Percentiles rank a stretch among this genome's conserved stretches.
Evolutionary conservation across 2,329 filamentous ascomycete genomes (phyloP).

Genomic region (Thielaviopsis populi): DNA sequence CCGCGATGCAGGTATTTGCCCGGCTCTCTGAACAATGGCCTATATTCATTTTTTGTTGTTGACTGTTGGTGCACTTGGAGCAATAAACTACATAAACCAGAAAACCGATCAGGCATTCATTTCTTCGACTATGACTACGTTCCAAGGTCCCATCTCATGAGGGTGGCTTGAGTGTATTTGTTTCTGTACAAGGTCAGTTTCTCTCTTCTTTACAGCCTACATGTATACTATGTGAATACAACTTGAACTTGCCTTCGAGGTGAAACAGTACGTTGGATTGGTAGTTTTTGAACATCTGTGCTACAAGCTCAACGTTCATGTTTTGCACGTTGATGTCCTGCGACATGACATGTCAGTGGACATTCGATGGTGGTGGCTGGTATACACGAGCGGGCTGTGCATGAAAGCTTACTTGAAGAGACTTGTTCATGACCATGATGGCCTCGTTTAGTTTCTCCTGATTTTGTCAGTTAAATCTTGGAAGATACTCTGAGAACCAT

Average conservation of each 20-base stretch:
- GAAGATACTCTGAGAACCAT: neutral
- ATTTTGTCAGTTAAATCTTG: conserved; percentile 15
- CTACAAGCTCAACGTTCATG: conserved; percentile 95
- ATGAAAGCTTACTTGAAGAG: conserved; percentile 49
- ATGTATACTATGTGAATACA: neutral
- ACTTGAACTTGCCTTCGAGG: conserved; percentile 59
- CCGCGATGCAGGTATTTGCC: no score
- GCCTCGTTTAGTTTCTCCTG: conserved; percentile 97
- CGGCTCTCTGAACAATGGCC: no score
- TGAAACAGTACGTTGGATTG: conserved; percentile 96
- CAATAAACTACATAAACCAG: neutral
- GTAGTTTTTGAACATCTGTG: conserved; percentile 99
- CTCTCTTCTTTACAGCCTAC: conserved; percentile 11
- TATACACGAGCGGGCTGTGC: neutral
- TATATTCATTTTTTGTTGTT: neutral
- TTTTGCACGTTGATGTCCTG: conserved; percentile 97
- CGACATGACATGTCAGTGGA: neutral
- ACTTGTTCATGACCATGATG: conserved; percentile 82
- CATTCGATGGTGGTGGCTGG: neutral
- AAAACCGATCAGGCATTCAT: neutral
- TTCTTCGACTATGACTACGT: neutral
- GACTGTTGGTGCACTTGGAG: neutral
- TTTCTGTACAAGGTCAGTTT: conserved; percentile 39
- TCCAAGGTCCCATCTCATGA: conserved; percentile 29
- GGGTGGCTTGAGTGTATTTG: conserved; percentile 69